Evolutionary conservation across 2,329 filamentous ascomycete species (phyloP).

Genomic region (Colletotrichum euphorbiae): DNA sequence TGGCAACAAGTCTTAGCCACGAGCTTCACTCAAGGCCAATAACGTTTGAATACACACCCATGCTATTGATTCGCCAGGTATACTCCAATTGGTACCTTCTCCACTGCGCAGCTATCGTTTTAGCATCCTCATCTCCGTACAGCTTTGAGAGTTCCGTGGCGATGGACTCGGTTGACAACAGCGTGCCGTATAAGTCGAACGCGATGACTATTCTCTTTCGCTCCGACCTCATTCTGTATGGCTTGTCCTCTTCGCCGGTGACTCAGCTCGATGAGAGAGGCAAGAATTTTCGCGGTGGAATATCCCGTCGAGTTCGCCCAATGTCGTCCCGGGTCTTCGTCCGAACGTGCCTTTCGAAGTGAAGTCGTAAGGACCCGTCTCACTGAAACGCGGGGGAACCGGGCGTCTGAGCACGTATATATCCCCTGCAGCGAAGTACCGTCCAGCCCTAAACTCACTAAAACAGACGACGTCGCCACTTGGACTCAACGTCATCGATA

Average conservation of each 20-base stretch:
- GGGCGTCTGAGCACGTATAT: conserved; percentile 8
- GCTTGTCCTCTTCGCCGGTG: background rate
- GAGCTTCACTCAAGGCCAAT: background rate
- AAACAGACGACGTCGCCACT: background rate
- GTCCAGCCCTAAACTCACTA: conserved; percentile 19
- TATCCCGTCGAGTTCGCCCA: background rate
- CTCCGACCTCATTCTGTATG: background rate
- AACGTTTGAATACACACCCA: conserved; percentile 66
- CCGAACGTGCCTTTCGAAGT: conserved; percentile 4
- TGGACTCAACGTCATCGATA: conserved; percentile 30
- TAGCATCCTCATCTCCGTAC: conserved; percentile 68
- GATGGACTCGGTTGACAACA: conserved; percentile 79
- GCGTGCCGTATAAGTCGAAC: conserved; percentile 81
- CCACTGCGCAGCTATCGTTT: conserved; percentile 70
- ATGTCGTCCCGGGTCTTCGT: background rate
- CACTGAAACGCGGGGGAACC: conserved; percentile 22
- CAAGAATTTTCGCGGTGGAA: background rate
- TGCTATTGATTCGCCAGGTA: conserved; percentile 80
- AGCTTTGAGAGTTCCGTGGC: conserved; percentile 66
- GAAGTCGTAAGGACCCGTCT: background rate
- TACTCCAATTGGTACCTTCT: conserved; percentile 80
- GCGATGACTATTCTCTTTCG: conserved; percentile 64
- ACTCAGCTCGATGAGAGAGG: background rate
- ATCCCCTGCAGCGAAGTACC: background rate
- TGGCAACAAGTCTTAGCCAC: conserved; percentile 46